Evolutionary conservation across 371 early-diverging fungal genomes (phyloP).

Genomic region (Circinella minor): DNA sequence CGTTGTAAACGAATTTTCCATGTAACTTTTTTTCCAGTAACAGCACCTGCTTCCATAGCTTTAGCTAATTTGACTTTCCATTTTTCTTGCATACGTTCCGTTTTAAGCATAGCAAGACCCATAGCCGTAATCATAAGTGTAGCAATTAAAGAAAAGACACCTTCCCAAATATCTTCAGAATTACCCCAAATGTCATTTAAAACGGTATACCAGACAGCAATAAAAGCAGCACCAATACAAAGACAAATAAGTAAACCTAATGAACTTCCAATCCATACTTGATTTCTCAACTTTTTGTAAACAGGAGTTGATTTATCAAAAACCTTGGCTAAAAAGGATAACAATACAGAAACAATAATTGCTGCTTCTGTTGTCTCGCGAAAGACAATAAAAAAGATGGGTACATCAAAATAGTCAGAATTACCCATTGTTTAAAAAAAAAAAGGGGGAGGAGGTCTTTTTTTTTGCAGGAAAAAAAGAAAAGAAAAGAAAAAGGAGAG

Average conservation of each 20-base stretch:
- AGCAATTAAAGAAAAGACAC: slow-evolving; percentile 73
- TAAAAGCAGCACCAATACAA: slow-evolving; percentile 72
- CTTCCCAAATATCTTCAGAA: slow-evolving; percentile 83
- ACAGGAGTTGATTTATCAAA: slow-evolving; percentile 48
- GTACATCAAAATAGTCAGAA: slow-evolving; percentile 69
- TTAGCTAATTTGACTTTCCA: slow-evolving; percentile 66
- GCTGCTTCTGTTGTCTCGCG: slow-evolving; percentile 86
- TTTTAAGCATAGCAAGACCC: slow-evolving; percentile 75
- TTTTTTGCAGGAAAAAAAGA: slow-evolving; percentile 4
- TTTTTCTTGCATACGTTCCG: slow-evolving; percentile 72
- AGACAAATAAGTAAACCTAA: slow-evolving; percentile 68
- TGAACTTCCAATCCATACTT: slow-evolving; percentile 69
- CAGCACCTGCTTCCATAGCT: slow-evolving; percentile 46
- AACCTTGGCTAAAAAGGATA: slow-evolving; percentile 70
- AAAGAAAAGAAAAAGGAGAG: slow-evolving; percentile 1
- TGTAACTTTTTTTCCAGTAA: slow-evolving; percentile 8
- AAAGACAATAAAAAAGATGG: slow-evolving; percentile 84
- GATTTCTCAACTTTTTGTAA: slow-evolving; percentile 58
- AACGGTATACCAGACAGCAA: slow-evolving; percentile 69
- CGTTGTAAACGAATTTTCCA: slow-evolving; percentile 34
- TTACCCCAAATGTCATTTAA: slow-evolving; percentile 71
- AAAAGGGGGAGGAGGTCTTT: slow-evolving; percentile 17
- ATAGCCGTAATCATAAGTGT: slow-evolving; percentile 71
- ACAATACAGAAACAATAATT: slow-evolving; percentile 81
- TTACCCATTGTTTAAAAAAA: slow-evolving; percentile 18